These are phyloP conservation scores for Metschnikowia sp. DNA, from an alignment of 805 yeast genomes.

Conservation along the genomic window DNA sequence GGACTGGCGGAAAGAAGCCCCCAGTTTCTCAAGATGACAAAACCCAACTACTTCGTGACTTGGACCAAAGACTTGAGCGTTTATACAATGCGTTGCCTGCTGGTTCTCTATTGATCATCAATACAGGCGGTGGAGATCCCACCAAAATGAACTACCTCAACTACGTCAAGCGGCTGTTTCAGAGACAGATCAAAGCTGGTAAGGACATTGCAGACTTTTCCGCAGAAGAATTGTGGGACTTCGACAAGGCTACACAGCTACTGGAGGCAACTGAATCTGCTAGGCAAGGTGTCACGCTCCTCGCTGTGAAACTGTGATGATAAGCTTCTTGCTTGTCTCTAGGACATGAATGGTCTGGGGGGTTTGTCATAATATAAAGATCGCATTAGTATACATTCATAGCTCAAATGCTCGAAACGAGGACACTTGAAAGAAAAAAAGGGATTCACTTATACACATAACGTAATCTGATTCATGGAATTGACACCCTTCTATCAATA, in stretches of 20 bases:
- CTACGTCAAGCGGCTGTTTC: constrained; percentile 39
- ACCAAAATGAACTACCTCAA: constrained; percentile 47
- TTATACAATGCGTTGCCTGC: constrained; percentile 55
- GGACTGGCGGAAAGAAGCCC: constrained; percentile 8
- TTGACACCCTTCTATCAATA: too few species aligned
- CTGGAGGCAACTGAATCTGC: constrained; percentile 48
- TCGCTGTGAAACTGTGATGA: constrained; percentile 28
- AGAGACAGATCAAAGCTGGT: constrained; percentile 40
- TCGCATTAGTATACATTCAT: too few species aligned
- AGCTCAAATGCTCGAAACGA: too few species aligned
- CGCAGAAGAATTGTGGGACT: constrained; percentile 50
- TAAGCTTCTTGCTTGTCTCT: too few species aligned
- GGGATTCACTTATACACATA: too few species aligned
- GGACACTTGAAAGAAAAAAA: too few species aligned
- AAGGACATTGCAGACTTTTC: constrained; percentile 42
- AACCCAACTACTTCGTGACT: constrained; percentile 20
- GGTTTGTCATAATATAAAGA: too few species aligned
- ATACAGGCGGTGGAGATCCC: constrained; percentile 64
- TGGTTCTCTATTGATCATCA: constrained; percentile 56
- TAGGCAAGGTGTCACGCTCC: constrained; percentile 56
- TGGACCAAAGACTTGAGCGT: constrained; percentile 44
- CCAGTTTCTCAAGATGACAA: constrained; percentile 8
- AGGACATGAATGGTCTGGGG: too few species aligned
- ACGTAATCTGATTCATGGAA: too few species aligned
- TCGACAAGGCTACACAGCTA: constrained; percentile 46